Evolutionary conservation across 1,139 yeast species (phyloP), one percentile per base, ranked within the genome.

Genomic region (Nakaseomyces bracarensis): DNA sequence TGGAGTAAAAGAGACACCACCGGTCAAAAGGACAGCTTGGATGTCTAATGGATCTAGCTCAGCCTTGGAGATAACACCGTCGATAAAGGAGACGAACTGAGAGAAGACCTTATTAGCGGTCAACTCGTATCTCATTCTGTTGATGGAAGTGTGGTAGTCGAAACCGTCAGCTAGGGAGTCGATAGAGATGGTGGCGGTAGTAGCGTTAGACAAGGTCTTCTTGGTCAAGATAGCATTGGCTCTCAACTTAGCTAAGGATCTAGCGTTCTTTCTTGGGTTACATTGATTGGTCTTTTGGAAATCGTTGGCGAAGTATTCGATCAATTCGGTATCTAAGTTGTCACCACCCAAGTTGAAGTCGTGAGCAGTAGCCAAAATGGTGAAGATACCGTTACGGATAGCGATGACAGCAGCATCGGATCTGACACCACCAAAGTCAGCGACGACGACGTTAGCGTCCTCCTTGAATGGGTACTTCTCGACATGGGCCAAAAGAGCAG

Each of bases 341-440:
- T 77, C 82, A 63, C 99, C 98, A 60, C 98, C 97, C 50, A 93
- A 74, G 43, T 77, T 79, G 57, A 71, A 71, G 64, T 85, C 83
- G 61, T 89, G 96, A 47, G 79, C 78, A 53, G 97, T 86, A 46
- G 95, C 82, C 55, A 91, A 72, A 41, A 87, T 72, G 46, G 98
- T 91, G 68, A 85, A 75, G 50, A 89, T 77, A 57, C 98, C 98
- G 44, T 54, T 58, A 71, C 97, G 82, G 47, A 82, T 85, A 38
- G 96, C 78, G 58, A 91, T 72, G 42, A 93, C 91, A 44, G 98
- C 96, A 49, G 91, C 96, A 63, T 91, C 98, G 33, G 95, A 82
- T 69, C 98, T 79, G 55, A 87, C 75, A 62, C 96, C 97, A 64
- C 98, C 99, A 59, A 91, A 84, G 66, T 91, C 98, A 41, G 95